Evolutionary conservation across 1,284 basidiomycete species (phyloP).

Genomic region (Abortiporus biennis): DNA sequence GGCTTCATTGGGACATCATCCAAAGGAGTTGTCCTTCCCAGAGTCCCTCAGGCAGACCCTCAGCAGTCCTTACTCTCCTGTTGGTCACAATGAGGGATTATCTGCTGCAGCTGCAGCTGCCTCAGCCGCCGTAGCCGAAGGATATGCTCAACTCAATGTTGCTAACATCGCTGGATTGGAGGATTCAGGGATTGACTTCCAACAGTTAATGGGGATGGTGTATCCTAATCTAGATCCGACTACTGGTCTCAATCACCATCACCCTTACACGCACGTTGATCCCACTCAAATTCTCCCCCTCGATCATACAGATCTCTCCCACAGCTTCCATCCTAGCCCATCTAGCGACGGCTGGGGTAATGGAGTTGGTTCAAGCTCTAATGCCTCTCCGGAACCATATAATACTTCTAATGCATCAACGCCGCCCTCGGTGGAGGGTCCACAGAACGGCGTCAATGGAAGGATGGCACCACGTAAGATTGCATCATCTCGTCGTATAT

Average conservation of each 20-base stretch:
- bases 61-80: conserved; percentile 21
- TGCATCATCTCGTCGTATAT: conserved; percentile 49
- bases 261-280: conserved; percentile 79
- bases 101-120: conserved; percentile 61
- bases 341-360: conserved; percentile 77
- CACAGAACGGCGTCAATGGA: conserved; percentile 23
- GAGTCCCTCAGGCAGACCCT: conserved; percentile 26
- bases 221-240: conserved; percentile 51
- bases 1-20: conserved; percentile 16
- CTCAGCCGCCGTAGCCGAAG: conserved; percentile 60
- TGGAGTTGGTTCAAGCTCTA: conserved; percentile 56
- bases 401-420: conserved; percentile 61
- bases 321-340: conserved; percentile 65
- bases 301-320: conserved; percentile 38
- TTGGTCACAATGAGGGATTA: conserved; percentile 36
- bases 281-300: conserved; percentile 75
- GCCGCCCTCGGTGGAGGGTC: conserved; percentile 56
- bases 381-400: conserved; percentile 73
- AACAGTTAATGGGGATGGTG: conserved; percentile 57
- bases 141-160: conserved; percentile 56
- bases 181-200: conserved; percentile 50
- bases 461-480: conserved; percentile 41
- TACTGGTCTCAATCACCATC: conserved; percentile 14
- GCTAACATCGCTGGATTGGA: conserved; percentile 45
- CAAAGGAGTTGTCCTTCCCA: conserved; percentile 24